These are phyloP conservation scores for Phytopythium kandeliae DNA, from an alignment of 352 stramenopile species.

Conservation along the genomic window DNA sequence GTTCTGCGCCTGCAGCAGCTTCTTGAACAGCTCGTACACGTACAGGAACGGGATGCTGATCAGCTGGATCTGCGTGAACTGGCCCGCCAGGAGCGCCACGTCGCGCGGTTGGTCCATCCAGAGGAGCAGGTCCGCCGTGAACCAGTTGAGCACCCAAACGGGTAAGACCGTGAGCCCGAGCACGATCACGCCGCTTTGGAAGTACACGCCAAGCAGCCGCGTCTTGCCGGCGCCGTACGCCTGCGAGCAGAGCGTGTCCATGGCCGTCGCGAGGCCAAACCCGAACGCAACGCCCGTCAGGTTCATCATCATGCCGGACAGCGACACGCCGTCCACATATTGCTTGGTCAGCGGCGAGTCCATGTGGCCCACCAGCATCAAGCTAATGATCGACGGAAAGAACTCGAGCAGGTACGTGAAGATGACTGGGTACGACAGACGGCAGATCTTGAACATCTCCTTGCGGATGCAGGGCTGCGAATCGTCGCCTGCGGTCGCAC, in stretches of 20 bases:
- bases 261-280: slow-evolving; percentile 74
- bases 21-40: slow-evolving; percentile 83
- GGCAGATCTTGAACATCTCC: slow-evolving; percentile 24
- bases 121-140: slow-evolving; percentile 56
- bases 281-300: slow-evolving; percentile 71
- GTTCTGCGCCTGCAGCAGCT: slow-evolving; percentile 83
- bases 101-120: slow-evolving; percentile 53
- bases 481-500: slow-evolving; percentile 6
- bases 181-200: slow-evolving; percentile 75
- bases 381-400: slow-evolving; percentile 55
- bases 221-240: slow-evolving; percentile 69
- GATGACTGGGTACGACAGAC: slow-evolving; percentile 54
- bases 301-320: slow-evolving; percentile 81
- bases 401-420: slow-evolving; percentile 75
- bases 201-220: slow-evolving; percentile 77
- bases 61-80: slow-evolving; percentile 64
- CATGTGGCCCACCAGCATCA: slow-evolving; percentile 64
- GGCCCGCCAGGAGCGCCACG: slow-evolving; percentile 58
- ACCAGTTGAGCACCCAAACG: slow-evolving; percentile 70
- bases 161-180: slow-evolving; percentile 47
- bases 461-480: slow-evolving; percentile 22
- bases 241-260: slow-evolving; percentile 88
- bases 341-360: slow-evolving; percentile 64
- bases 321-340: slow-evolving; percentile 59
- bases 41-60: slow-evolving; percentile 79